These are phyloP conservation scores for Pneumocystis murina DNA, from an alignment of 1,139 yeast species.

Conservation along the genomic window DNA sequence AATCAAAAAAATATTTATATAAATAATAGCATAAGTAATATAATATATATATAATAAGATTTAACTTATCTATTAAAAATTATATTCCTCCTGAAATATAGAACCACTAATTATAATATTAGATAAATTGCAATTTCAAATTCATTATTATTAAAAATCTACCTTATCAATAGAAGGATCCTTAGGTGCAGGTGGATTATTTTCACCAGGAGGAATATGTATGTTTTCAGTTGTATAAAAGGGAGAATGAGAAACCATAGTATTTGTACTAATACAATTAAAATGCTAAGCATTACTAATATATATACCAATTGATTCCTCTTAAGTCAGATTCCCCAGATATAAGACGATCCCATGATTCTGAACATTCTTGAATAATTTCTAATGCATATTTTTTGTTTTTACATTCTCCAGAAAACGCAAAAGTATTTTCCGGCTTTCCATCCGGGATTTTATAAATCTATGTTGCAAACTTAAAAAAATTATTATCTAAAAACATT, in stretches of 20 bases:
- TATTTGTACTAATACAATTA: background rate
- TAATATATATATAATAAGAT: background rate
- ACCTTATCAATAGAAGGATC: conserved; percentile 1
- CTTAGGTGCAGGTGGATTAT: background rate
- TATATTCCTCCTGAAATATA: background rate
- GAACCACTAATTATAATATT: background rate
- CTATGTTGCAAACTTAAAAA: background rate
- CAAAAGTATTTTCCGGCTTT: conserved; percentile 74
- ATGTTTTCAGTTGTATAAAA: background rate
- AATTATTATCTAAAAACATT: background rate
- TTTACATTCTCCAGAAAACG: conserved; percentile 67
- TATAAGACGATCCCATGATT: conserved; percentile 62
- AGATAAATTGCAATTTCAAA: background rate
- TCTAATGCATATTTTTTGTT: conserved; percentile 55
- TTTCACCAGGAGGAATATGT: background rate
- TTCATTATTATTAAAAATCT: background rate
- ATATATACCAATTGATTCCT: conserved; percentile 1
- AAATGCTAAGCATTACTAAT: background rate
- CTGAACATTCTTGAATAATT: conserved; percentile 58
- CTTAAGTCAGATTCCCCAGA: conserved; percentile 34
- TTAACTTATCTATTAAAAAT: background rate
- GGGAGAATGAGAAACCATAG: background rate
- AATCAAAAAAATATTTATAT: background rate
- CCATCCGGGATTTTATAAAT: conserved; percentile 92
- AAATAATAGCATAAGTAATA: background rate